phyloP scores from a whole-genome alignment of 2,329 filamentous ascomycete genomes.

The Whalleya microplaca region DNA sequence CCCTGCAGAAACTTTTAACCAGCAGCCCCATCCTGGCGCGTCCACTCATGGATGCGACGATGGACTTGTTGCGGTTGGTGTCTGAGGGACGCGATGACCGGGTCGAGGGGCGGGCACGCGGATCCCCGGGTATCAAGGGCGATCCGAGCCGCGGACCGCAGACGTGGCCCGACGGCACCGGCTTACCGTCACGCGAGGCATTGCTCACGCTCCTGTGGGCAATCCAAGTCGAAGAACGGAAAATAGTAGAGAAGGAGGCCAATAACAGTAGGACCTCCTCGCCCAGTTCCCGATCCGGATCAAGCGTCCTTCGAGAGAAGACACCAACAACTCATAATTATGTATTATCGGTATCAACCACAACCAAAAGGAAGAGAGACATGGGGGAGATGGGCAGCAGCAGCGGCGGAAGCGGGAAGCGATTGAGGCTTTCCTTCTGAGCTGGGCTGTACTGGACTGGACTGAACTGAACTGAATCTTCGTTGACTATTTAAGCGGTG shows the following conservation, averaged over 20 bases:
- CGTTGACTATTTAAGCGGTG: conserved; percentile 6
- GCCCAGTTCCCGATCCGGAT: conserved; percentile 32
- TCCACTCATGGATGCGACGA: conserved; percentile 74
- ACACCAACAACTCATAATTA: conserved; percentile 28
- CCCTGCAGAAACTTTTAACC: conserved; percentile 69
- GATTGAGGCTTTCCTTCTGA: conserved; percentile 30
- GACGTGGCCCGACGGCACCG: conserved; percentile 41
- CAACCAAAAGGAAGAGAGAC: conserved; percentile 28
- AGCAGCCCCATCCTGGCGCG: conserved; percentile 75
- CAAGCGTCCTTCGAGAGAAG: conserved; percentile 33
- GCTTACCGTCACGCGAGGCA: conserved; percentile 42
- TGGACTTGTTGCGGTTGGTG: conserved; percentile 72
- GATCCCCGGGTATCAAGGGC: conserved; percentile 43
- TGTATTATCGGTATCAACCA: conserved; percentile 30
- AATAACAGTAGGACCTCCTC: conserved; percentile 23
- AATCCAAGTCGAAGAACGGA: conserved; percentile 40
- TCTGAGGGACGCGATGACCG: conserved; percentile 59
- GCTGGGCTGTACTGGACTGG: too few relatives aligned
- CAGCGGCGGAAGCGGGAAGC: conserved; percentile 17
- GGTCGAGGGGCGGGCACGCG: conserved; percentile 44
- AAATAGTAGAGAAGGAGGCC: conserved; percentile 26
- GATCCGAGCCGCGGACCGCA: conserved; percentile 39
- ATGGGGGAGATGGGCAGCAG: conserved; percentile 13
- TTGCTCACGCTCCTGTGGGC: conserved; percentile 42
- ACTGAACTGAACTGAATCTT: too few relatives aligned